Percentiles rank a stretch among this genome's conserved stretches.
Conservation (phyloP, 1,139 yeast species). For the Blastobotrys serpentis region DNA sequence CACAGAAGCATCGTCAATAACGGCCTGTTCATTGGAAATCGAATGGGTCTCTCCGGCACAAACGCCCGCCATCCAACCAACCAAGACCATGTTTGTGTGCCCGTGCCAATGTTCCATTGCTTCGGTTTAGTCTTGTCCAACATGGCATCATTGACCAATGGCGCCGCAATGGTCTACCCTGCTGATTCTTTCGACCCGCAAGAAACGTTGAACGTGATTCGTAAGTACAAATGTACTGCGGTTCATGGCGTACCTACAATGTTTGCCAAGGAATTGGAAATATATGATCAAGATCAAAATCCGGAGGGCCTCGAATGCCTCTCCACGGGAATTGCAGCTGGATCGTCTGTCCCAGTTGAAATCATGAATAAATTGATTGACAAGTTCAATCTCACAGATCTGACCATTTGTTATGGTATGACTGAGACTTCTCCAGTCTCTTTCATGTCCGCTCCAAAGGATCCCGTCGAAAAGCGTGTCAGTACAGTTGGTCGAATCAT, state of each 20-base stretch:
- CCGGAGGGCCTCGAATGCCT: constrained; percentile 30
- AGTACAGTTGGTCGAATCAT: constrained; percentile 34
- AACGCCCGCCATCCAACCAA: constrained; percentile 30
- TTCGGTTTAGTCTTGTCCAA: constrained; percentile 39
- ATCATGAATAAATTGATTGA: constrained; percentile 31
- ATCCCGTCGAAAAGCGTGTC: constrained; percentile 31
- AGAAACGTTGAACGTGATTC: constrained; percentile 29
- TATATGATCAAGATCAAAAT: constrained; percentile 27
- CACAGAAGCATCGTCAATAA: constrained; percentile 36
- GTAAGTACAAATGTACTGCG: constrained; percentile 34
- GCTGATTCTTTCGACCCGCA: constrained; percentile 35
- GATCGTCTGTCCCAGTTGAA: constrained; percentile 36
- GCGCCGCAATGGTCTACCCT: constrained; percentile 36
- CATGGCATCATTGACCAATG: constrained; percentile 33
- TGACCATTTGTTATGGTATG: constrained; percentile 40
- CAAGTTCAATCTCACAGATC: constrained; percentile 29
- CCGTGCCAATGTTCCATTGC: constrained; percentile 40
- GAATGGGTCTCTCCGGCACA: constrained; percentile 33
- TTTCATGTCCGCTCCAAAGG: constrained; percentile 35
- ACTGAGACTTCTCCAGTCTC: constrained; percentile 39
- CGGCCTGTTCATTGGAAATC: constrained; percentile 33
- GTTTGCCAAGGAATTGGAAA: constrained; percentile 37
- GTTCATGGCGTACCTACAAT: constrained; percentile 39
- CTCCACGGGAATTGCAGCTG: constrained; percentile 38
- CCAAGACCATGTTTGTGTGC: constrained; percentile 36